A percentile compares a stretch with the other conserved stretches of the same genome.
Conservation (phyloP, 179 eudicot species). For the Monotropa hypopitys region DNA sequence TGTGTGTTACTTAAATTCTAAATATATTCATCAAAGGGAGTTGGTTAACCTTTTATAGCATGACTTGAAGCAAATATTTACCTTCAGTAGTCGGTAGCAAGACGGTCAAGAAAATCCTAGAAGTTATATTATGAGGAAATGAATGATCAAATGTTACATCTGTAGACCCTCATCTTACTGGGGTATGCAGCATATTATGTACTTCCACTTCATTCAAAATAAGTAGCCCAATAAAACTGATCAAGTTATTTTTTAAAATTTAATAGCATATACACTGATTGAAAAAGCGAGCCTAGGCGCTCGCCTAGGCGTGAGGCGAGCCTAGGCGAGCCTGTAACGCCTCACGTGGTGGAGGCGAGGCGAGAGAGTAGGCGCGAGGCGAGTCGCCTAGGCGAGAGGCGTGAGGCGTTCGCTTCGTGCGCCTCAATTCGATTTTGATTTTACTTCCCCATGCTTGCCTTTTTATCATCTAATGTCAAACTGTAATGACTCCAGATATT, state of each 20-base stretch:
- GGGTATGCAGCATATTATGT: neutral
- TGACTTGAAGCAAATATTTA: neutral
- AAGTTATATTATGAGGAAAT: neutral
- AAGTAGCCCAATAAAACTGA: neutral
- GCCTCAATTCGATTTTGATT: too few species aligned
- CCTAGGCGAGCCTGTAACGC: too few species aligned
- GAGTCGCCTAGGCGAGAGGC: too few species aligned
- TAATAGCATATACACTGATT: too few species aligned
- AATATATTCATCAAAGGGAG: neutral
- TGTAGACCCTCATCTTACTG: neutral
- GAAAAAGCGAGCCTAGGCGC: too few species aligned
- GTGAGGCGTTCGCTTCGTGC: too few species aligned
- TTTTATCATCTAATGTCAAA: neutral
- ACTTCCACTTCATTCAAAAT: neutral
- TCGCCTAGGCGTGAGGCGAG: too few species aligned
- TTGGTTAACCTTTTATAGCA: neutral
- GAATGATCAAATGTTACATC: neutral
- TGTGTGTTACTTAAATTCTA: neutral
- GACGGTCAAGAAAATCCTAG: neutral
- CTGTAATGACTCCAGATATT: neutral
- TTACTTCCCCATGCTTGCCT: neutral
- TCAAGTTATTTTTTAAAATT: too few species aligned
- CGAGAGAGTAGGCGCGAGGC: too few species aligned
- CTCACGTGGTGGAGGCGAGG: too few species aligned
- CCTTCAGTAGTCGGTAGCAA: neutral